These are phyloP conservation scores for Diaporthe citrichinensis DNA, from an alignment of 2,329 filamentous ascomycete genomes.

Conservation along the genomic window DNA sequence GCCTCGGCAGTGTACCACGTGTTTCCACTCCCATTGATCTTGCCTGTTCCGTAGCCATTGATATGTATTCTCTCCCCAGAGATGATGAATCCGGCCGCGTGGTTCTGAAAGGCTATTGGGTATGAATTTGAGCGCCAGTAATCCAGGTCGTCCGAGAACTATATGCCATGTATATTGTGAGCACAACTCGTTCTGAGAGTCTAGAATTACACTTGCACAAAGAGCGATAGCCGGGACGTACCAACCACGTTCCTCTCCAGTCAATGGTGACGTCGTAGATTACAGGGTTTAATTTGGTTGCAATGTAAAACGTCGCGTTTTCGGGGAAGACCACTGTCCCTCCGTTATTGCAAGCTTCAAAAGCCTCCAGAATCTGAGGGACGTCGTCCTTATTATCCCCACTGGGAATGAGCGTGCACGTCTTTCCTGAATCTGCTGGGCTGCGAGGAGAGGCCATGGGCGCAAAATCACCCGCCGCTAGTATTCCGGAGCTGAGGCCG, in stretches of 20 bases:
- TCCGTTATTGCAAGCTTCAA: constrained; percentile 45
- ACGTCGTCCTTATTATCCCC: constrained; percentile 45
- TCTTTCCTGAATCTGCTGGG: constrained; percentile 43
- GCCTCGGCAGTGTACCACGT: constrained; percentile 66
- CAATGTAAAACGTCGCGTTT: constrained; percentile 65
- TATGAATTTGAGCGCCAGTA: constrained; percentile 70
- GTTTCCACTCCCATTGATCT: constrained; percentile 68
- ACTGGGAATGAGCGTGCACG: constrained; percentile 45
- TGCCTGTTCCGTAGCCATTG: constrained; percentile 65
- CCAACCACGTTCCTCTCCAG: constrained; percentile 66
- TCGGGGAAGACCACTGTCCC: constrained; percentile 65
- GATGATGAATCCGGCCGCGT: constrained; percentile 66
- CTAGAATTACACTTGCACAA: background rate
- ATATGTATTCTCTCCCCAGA: constrained; percentile 65
- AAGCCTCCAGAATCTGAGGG: constrained; percentile 48
- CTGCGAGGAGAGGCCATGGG: constrained; percentile 32
- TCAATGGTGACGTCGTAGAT: constrained; percentile 65
- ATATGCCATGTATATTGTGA: constrained; percentile 5
- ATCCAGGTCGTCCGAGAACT: constrained; percentile 64
- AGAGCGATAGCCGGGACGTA: constrained; percentile 44
- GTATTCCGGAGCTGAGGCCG: constrained; percentile 15
- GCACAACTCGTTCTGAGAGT: constrained; percentile 12
- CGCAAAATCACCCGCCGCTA: background rate
- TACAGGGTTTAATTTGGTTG: constrained; percentile 62
- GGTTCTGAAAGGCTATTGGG: constrained; percentile 68